These are phyloP conservation scores for Botrytis paeoniae DNA, from an alignment of 2,329 filamentous ascomycete species.

Conservation along the genomic window DNA sequence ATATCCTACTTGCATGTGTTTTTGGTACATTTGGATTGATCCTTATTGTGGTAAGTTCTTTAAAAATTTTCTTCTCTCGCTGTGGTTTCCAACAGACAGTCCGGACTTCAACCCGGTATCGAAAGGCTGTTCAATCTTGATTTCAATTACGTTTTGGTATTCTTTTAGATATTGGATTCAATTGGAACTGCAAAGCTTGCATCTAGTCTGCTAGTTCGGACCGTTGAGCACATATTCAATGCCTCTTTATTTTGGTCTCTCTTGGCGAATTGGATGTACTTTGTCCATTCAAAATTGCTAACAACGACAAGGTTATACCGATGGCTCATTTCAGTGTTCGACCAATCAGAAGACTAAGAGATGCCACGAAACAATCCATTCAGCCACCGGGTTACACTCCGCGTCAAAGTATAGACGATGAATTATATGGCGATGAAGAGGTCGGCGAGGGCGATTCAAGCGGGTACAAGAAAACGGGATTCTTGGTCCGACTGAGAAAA, in stretches of 20 bases:
- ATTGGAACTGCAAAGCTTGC: neutral
- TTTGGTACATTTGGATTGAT: conserved; percentile 78
- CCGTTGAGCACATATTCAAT: neutral
- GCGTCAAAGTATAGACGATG: conserved; percentile 31
- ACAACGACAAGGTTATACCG: conserved; percentile 53
- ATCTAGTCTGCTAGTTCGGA: neutral
- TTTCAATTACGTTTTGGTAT: neutral
- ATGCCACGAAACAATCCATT: conserved; percentile 37
- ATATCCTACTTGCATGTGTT: conserved; percentile 78
- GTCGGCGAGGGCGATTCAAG: conserved; percentile 28
- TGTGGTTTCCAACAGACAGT: neutral
- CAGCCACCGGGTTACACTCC: conserved; percentile 36
- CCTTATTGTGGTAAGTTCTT: conserved; percentile 50
- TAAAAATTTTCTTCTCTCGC: neutral
- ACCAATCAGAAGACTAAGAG: conserved; percentile 50
- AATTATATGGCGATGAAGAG: conserved; percentile 24
- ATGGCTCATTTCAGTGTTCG: conserved; percentile 78
- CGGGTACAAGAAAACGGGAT: conserved; percentile 36
- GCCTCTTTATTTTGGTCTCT: neutral
- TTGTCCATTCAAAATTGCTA: neutral
- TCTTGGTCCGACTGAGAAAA: conserved; percentile 33
- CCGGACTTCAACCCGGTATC: neutral
- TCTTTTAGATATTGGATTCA: neutral
- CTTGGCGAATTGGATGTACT: neutral
- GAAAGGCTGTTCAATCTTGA: neutral